These are phyloP conservation scores for Trametes meyenii DNA, from an alignment of 768 basidiomycete genomes.

Conservation along the genomic window DNA sequence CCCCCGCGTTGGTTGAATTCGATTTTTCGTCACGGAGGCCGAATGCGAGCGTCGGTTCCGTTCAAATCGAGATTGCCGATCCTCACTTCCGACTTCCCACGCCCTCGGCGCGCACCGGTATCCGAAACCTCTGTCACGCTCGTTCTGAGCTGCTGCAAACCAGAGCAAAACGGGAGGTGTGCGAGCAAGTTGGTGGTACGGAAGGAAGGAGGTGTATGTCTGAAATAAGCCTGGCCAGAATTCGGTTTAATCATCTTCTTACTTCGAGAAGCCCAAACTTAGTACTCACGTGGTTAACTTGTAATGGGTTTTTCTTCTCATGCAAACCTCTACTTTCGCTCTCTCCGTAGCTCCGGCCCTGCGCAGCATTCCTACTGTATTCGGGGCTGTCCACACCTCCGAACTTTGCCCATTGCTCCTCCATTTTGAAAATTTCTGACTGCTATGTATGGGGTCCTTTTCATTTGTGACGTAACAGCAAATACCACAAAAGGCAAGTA, in stretches of 20 bases:
- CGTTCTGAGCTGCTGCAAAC: background rate
- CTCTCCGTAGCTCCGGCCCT: slow-evolving; percentile 10
- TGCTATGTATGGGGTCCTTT: too few species aligned
- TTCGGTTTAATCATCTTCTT: background rate
- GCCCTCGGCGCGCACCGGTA: background rate
- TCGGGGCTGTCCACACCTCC: slow-evolving; percentile 12
- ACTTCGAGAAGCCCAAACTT: background rate
- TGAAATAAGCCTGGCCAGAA: too few species aligned
- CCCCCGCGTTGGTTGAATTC: background rate
- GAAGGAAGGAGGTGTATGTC: background rate
- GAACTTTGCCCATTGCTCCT: slow-evolving; percentile 3
- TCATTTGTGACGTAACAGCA: too few species aligned
- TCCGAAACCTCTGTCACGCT: background rate
- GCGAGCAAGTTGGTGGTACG: background rate
- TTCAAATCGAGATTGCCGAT: slow-evolving; percentile 12
- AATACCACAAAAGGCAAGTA: too few species aligned
- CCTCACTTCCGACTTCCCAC: slow-evolving; percentile 8
- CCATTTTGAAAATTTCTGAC: background rate
- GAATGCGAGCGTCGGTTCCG: slow-evolving; percentile 9
- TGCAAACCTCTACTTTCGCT: background rate
- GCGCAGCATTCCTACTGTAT: background rate
- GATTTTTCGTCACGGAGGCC: background rate
- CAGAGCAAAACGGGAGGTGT: too few species aligned
- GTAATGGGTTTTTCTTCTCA: slow-evolving; percentile 12
- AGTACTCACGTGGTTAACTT: slow-evolving; percentile 6